A percentile compares a stretch with the other conserved stretches of the same genome.
Evolutionary conservation across 805 yeast species (phyloP).

Genomic region (Kodamaea hsintzibuensis): DNA sequence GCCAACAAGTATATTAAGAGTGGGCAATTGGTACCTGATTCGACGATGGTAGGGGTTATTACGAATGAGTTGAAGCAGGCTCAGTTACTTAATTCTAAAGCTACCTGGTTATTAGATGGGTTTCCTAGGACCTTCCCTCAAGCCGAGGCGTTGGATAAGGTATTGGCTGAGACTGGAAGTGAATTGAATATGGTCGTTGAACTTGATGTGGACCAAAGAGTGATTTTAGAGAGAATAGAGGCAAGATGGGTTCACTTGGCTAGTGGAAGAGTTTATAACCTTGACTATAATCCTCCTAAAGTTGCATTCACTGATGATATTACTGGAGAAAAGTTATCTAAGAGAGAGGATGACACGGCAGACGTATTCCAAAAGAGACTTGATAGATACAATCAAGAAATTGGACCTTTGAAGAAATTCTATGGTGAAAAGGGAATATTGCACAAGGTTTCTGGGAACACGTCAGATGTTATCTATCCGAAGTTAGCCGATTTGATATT

Average conservation of each 20-base stretch:
- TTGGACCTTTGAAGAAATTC: constrained; percentile 65
- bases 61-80: constrained; percentile 45
- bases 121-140: constrained; percentile 83
- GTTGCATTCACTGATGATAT: constrained; percentile 78
- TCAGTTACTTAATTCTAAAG: constrained; percentile 42
- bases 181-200: constrained; percentile 78
- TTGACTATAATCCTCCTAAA: constrained; percentile 88
- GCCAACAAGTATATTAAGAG: constrained; percentile 57
- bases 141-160: constrained; percentile 57
- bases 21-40: constrained; percentile 78
- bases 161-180: constrained; percentile 39
- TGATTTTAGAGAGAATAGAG: constrained; percentile 77
- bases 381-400: constrained; percentile 55
- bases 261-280: constrained; percentile 84
- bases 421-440: constrained; percentile 50
- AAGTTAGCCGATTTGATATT: constrained; percentile 47
- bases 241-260: constrained; percentile 82
- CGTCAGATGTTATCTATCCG: constrained; percentile 84
- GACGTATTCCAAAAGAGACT: constrained; percentile 70
- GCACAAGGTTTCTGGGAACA: constrained; percentile 64
- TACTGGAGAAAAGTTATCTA: constrained; percentile 82
- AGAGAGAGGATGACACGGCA: constrained; percentile 82
- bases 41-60: constrained; percentile 60
- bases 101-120: constrained; percentile 84
- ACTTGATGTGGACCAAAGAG: constrained; percentile 81